Percentiles rank a stretch among this genome's conserved stretches.
These are phyloP conservation scores for Ustilago xerochloae DNA, from an alignment of 1,284 basidiomycete genomes.

Conservation along the genomic window DNA sequence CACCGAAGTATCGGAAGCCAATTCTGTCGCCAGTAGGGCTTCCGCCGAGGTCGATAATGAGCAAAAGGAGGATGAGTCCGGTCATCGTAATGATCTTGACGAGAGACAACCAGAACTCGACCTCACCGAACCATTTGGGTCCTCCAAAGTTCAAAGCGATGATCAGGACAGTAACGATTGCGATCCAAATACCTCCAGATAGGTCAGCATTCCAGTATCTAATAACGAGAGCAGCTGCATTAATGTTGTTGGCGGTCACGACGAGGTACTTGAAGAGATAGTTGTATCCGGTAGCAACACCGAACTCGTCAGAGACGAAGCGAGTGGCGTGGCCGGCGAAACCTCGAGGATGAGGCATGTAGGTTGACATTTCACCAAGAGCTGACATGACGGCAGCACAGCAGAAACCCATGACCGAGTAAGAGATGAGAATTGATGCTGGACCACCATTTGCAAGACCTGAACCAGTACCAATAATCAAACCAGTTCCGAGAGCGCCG, in stretches of 20 bases:
- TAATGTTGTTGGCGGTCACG: conserved; percentile 42
- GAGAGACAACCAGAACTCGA: conserved; percentile 59
- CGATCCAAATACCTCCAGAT: conserved; percentile 54
- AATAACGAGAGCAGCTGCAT: conserved; percentile 31
- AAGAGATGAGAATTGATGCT: conserved; percentile 70
- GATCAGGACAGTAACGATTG: conserved; percentile 43
- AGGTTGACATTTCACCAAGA: conserved; percentile 70
- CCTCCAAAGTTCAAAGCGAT: conserved; percentile 69
- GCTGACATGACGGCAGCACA: conserved; percentile 57
- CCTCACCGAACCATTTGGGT: conserved; percentile 74
- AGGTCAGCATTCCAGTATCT: conserved; percentile 47
- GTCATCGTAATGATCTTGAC: conserved; percentile 50
- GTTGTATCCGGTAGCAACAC: conserved; percentile 66
- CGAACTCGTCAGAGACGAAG: conserved; percentile 70
- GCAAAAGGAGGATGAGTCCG: conserved; percentile 49
- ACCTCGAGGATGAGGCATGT: conserved; percentile 69
- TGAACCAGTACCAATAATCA: conserved; percentile 77
- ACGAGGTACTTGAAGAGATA: conserved; percentile 51
- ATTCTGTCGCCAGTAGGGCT: conserved; percentile 75
- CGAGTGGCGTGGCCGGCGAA: conserved; percentile 69
- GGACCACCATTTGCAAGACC: conserved; percentile 70
- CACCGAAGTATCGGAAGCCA: conserved; percentile 74
- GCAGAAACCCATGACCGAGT: conserved; percentile 64
- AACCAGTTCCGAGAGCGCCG: conserved; percentile 72
- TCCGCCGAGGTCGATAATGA: conserved; percentile 58